phyloP scores from a whole-genome alignment of 495 filamentous ascomycete genomes.

The Thermothielavioides terrestris region DNA sequence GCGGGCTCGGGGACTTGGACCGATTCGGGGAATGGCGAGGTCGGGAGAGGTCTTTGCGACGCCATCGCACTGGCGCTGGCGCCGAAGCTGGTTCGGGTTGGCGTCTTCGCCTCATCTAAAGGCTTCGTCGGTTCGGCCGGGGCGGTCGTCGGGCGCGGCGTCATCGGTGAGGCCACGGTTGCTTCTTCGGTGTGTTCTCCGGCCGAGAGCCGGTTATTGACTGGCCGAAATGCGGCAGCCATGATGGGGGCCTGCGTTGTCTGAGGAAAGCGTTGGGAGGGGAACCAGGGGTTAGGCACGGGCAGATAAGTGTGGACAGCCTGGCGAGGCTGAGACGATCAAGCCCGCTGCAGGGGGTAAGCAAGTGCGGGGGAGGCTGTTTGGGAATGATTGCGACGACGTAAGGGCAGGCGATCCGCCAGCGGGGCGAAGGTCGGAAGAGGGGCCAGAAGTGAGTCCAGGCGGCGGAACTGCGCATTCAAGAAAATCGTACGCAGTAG shows the following conservation, averaged over 20 bases:
- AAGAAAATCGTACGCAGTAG: neutral
- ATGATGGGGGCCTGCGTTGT: constrained; percentile 21
- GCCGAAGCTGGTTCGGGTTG: constrained; percentile 52
- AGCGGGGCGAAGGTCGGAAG: constrained; percentile 6
- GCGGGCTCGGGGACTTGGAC: constrained; percentile 38
- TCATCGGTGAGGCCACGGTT: constrained; percentile 52
- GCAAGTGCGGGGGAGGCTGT: constrained; percentile 24
- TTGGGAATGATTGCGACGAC: constrained; percentile 26
- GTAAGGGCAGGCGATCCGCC: constrained; percentile 19
- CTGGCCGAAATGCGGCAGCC: constrained; percentile 58
- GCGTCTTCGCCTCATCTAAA: constrained; percentile 48
- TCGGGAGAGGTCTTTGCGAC: constrained; percentile 53
- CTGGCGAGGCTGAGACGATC: constrained; percentile 30
- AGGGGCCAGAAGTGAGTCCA: neutral
- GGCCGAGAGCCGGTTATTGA: constrained; percentile 61
- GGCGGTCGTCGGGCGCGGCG: constrained; percentile 48
- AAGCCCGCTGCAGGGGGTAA: constrained; percentile 28
- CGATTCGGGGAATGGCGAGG: constrained; percentile 47
- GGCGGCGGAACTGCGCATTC: constrained; percentile 9
- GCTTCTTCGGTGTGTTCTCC: constrained; percentile 35
- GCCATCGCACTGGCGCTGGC: constrained; percentile 27
- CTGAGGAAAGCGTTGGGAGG: constrained; percentile 6
- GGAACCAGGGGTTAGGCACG: constrained; percentile 9
- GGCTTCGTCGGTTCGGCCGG: constrained; percentile 30
- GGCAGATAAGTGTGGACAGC: constrained; percentile 25